A percentile compares a stretch with the other conserved stretches of the same genome.
phyloP scores from a whole-genome alignment of 2,329 filamentous ascomycete species.

The Ophiosphaerella narmari region DNA sequence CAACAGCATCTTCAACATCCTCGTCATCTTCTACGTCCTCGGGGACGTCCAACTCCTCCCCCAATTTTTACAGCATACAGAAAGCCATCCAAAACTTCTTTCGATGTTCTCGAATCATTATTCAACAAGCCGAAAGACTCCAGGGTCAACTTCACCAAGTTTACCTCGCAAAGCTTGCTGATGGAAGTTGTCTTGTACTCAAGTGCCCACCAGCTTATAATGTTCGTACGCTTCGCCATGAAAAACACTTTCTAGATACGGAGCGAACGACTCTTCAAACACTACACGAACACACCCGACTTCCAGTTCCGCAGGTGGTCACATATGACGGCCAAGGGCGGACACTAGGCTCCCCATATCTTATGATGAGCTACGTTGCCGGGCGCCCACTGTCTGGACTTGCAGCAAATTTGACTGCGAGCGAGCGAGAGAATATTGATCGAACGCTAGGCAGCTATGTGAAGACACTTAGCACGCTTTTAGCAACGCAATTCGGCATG shows the following conservation, averaged over 20 bases:
- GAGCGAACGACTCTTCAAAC: conserved; percentile 47
- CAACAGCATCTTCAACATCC: conserved; percentile 30
- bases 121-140: conserved; percentile 43
- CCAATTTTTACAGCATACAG: conserved; percentile 43
- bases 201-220: conserved; percentile 48
- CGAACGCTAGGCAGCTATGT: conserved; percentile 48
- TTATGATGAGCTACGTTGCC: conserved; percentile 40
- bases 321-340: conserved; percentile 42
- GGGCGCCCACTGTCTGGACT: conserved; percentile 42
- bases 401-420: conserved; percentile 36
- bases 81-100: conserved; percentile 38
- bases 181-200: conserved; percentile 48
- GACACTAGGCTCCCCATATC: conserved; percentile 36
- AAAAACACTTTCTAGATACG: conserved; percentile 47
- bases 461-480: conserved; percentile 51
- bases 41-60: conserved; percentile 18
- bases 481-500: conserved; percentile 57
- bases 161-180: conserved; percentile 47
- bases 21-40: conserved; percentile 33
- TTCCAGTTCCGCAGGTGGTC: conserved; percentile 48
- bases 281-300: conserved; percentile 40
- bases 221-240: conserved; percentile 49
- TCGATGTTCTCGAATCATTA: conserved; percentile 35
- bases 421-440: conserved; percentile 46
- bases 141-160: conserved; percentile 46